These are phyloP conservation scores for Phytophthora macrochlamydospora DNA, from an alignment of 352 stramenopile species.

Conservation along the genomic window DNA sequence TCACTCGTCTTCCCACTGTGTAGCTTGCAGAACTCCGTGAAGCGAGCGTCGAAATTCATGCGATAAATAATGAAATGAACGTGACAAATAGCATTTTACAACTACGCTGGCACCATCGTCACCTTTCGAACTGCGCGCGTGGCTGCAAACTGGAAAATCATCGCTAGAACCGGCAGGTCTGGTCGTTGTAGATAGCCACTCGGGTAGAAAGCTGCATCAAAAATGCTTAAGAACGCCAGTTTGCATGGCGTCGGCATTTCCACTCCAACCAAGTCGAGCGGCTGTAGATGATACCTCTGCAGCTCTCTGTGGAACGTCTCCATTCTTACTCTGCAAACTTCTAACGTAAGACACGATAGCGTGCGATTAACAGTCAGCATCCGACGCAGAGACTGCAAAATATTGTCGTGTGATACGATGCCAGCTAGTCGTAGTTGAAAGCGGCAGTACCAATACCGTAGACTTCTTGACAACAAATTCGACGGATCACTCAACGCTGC, in stretches of 20 bases:
- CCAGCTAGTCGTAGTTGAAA: neutral
- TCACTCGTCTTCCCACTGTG: neutral
- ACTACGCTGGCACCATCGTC: neutral
- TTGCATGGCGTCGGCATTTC: neutral
- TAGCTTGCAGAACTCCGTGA: too few relatives aligned
- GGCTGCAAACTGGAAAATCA: neutral
- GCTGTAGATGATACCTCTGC: too few relatives aligned
- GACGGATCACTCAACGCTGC: neutral
- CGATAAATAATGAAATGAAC: too few relatives aligned
- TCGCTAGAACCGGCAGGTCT: neutral
- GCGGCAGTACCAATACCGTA: neutral
- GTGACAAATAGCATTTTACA: too few relatives aligned
- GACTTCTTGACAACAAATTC: neutral
- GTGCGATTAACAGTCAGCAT: neutral
- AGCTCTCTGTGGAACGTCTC: too few relatives aligned
- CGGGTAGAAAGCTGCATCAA: neutral
- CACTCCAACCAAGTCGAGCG: neutral
- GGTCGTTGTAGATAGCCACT: neutral
- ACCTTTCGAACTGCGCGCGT: neutral
- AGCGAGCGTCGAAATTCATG: too few relatives aligned
- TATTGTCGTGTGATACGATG: neutral
- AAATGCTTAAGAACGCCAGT: neutral
- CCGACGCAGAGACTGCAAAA: neutral
- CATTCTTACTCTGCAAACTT: neutral
- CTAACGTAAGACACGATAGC: neutral